Evolutionary conservation across 139 green algal genomes (phyloP), one percentile per base, ranked within the genome.

Genomic region (Volvox reticuliferus): DNA sequence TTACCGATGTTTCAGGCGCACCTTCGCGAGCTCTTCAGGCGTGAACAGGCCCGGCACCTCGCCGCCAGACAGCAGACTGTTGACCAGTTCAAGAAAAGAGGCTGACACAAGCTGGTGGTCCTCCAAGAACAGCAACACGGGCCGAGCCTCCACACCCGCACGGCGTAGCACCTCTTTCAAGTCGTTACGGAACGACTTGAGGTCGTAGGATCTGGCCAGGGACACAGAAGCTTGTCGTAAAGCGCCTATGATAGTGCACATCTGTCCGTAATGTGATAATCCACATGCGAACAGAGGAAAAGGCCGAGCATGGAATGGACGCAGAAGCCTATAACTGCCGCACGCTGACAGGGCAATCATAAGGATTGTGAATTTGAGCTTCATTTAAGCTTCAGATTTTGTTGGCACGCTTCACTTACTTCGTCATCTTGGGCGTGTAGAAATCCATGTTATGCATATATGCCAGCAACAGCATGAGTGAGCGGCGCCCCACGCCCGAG

Each of bases 21-120:
- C 85, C 85, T 95, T 95, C 50, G 96, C 94, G 67, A 97, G 93
- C 94, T 98, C 97, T 80, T 98, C 96, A n/a, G 93, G 87, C 1
- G 91, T 93, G 89, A 97, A 97, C 44, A 98, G 94, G 9, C 97
- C 97, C 50, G 95, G 95, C 33, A 98, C 92, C 92, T 96, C 95
- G 14, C 95, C 96, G 32, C 94, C 94, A 62, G 88, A 93, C 24
- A 98, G 93, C 83, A 98, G 76, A 33, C 89, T 91, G 94, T 97
- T 97, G 36, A 97, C 73, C 32, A 91, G 89, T 91, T 97, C 94
- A 73, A 97, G 93, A 44, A 98, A 93, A 61, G 90, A 24, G 1
- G 69, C 30, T 21, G 90, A 67, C 18, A 94, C 67, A 22, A 96
- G 63, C 86, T 97, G 96, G 75, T 97, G 94, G 85, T 98, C 96